These are phyloP conservation scores for Rhododendron molle DNA, from an alignment of 148 eudicot genomes.

Conservation along the genomic window DNA sequence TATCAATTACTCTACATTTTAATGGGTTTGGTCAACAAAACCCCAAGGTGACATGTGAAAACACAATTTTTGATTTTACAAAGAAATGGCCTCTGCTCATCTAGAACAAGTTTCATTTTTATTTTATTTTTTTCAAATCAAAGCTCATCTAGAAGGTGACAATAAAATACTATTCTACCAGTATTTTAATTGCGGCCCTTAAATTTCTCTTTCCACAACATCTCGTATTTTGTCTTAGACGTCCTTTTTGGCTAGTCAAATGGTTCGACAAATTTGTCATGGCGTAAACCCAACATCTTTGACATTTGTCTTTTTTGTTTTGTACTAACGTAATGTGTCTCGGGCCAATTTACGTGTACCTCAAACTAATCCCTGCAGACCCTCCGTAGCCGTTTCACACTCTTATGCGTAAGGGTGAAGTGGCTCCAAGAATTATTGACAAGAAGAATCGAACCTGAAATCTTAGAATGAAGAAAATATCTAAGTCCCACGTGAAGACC, in stretches of 20 bases:
- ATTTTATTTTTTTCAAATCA: neutral
- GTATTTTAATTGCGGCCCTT: neutral
- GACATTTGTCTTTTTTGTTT: neutral
- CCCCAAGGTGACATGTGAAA: neutral
- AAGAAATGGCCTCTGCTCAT: neutral
- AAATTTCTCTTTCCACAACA: neutral
- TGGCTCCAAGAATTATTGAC: no score
- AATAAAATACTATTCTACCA: no score
- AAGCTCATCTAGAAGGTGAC: neutral
- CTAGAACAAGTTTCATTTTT: neutral
- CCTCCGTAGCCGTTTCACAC: no score
- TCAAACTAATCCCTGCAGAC: no score
- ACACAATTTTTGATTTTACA: neutral
- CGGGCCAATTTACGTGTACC: rapidly evolving
- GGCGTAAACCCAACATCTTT: neutral
- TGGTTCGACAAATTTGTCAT: neutral
- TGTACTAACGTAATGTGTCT: no score
- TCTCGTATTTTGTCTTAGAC: neutral
- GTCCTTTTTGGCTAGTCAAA: neutral
- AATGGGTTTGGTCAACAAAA: neutral
- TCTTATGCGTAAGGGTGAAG: no score
- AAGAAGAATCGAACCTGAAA: no score
- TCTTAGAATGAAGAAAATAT: no score
- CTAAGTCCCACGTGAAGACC: no score
- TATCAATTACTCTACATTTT: neutral